Conservation (phyloP, 768 basidiomycete species). For the Boletus rex-veris region DNA sequence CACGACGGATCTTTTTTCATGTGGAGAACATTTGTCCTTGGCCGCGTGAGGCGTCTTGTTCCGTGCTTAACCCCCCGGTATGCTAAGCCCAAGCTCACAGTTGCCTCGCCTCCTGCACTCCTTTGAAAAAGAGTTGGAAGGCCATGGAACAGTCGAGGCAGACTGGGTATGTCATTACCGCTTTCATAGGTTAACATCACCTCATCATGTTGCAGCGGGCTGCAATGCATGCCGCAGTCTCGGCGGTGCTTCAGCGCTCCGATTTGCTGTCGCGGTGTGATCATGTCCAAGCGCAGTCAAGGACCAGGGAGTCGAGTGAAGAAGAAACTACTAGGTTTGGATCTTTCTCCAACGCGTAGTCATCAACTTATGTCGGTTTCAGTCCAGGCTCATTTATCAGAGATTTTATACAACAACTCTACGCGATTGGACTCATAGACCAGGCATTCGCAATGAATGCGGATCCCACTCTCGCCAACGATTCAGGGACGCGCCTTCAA, state of each 20-base stretch:
- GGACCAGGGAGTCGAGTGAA: slow-evolving; percentile 14
- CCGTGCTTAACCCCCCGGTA: neutral
- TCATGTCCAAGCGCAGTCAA: slow-evolving; percentile 36
- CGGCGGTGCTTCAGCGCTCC: slow-evolving; percentile 44
- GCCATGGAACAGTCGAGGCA: slow-evolving; percentile 42
- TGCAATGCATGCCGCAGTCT: slow-evolving; percentile 50
- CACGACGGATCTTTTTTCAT: slow-evolving; percentile 37
- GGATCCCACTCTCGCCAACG: slow-evolving; percentile 49
- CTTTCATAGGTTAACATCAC: neutral
- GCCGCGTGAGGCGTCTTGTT: slow-evolving; percentile 50
- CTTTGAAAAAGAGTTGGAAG: slow-evolving; percentile 54
- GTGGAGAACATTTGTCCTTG: slow-evolving; percentile 72
- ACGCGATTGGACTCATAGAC: slow-evolving; percentile 53
- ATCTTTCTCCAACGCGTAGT: neutral
- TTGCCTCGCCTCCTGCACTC: slow-evolving; percentile 54
- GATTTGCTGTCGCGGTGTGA: slow-evolving; percentile 59
- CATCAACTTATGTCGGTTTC: slow-evolving; percentile 9
- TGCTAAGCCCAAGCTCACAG: slow-evolving; percentile 33
- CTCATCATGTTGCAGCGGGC: slow-evolving; percentile 29
- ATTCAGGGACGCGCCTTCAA: slow-evolving; percentile 46
- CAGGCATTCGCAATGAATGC: slow-evolving; percentile 46
- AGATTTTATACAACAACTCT: slow-evolving; percentile 47
- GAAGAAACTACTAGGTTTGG: slow-evolving; percentile 24
- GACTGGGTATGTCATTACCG: slow-evolving; percentile 52
- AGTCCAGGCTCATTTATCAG: slow-evolving; percentile 27